Base-by-base conservation (phyloP, 495 filamentous ascomycete species). In the Aspergillus bertholletiae region DNA sequence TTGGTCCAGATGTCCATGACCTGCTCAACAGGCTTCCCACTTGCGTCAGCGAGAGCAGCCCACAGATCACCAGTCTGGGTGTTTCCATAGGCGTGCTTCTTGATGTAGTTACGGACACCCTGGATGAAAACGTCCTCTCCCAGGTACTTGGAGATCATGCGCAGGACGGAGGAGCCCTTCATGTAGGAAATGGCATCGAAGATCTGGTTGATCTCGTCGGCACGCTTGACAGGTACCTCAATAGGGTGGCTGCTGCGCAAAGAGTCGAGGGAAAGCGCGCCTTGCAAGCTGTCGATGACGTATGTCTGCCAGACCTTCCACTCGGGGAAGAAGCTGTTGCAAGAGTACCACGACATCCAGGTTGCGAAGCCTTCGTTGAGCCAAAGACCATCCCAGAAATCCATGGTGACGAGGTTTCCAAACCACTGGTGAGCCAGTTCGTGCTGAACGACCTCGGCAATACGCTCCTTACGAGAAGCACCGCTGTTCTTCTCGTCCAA, bases 401-500 rank as follows among this genome's bases (percentile, higher is more conserved):
- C 93, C 94, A 98, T 98, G 37, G 94, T 98, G 41, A 98, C 94
- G 54, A 98, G 77, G 72, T 98, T 97, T 55, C 94, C 94, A 62
- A 98, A 97, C 94, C 94, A 98, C 72, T 98, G 94, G 75, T 98
- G 94, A 40, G 94, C 94, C 64, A 98, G 76, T 67, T 98, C 94
- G 74, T 98, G 94, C 79, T 95, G 91, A 18, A 97, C 94, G 37
- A 90, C 88, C 66, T 97, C 91, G 46, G 94, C 92, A 61, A 97
- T 87, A 35, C 92, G 84, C 77, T 96, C 88, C 73, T 95, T 96
- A 47, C 85, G 85, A n/a, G 87, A 85, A n/a, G 93, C 90, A 61
- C 92, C 89, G 64, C 88, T 91, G 34, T 80, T 87, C 80, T 92
- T 89, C 73, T 96, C 92, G 63, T 98, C 93, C 56, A 96, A 82